Evolutionary conservation across 345 rosid species (phyloP).

Genomic region (Linum trigynum): DNA sequence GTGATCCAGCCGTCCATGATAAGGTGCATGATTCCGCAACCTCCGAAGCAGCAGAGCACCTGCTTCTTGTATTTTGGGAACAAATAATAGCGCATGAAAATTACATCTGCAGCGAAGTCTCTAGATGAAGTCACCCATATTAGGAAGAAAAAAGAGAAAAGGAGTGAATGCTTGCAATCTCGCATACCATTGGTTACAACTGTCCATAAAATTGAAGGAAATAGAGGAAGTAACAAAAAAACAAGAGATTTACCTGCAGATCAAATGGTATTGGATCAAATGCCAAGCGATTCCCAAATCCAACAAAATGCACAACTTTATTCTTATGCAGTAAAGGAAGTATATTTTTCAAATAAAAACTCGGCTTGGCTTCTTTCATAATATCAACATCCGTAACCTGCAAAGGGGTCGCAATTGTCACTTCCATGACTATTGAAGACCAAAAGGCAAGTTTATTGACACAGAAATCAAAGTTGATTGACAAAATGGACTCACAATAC

Average conservation of each 20-base stretch:
- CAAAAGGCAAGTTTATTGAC: background rate
- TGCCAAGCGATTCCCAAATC: conserved; percentile 93
- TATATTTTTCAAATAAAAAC: conserved; percentile 72
- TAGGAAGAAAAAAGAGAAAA: conserved; percentile 26
- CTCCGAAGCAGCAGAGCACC: conserved; percentile 68
- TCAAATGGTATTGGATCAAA: conserved; percentile 84
- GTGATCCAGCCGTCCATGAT: conserved; percentile 53
- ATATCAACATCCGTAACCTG: conserved; percentile 76
- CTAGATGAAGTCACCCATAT: conserved; percentile 46
- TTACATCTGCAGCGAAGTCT: conserved; percentile 98
- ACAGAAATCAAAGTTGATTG: background rate
- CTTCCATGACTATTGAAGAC: background rate
- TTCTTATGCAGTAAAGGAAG: conserved; percentile 71
- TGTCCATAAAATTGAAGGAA: conserved; percentile 6
- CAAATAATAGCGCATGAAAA: conserved; percentile 70
- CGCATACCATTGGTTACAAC: conserved; percentile 1
- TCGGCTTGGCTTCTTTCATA: conserved; percentile 72
- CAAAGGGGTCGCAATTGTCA: background rate
- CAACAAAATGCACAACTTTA: conserved; percentile 71
- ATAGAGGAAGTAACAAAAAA: conserved; percentile 6
- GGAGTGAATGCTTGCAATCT: conserved; percentile 9
- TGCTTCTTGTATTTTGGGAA: conserved; percentile 78
- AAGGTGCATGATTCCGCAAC: conserved; percentile 44
- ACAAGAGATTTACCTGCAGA: conserved; percentile 60
- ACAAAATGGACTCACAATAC: conserved; percentile 55